Evolutionary conservation across 495 filamentous ascomycete genomes (phyloP), one percentile per base, ranked within the genome.

Genomic region (Aspergillus olivimuriae): DNA sequence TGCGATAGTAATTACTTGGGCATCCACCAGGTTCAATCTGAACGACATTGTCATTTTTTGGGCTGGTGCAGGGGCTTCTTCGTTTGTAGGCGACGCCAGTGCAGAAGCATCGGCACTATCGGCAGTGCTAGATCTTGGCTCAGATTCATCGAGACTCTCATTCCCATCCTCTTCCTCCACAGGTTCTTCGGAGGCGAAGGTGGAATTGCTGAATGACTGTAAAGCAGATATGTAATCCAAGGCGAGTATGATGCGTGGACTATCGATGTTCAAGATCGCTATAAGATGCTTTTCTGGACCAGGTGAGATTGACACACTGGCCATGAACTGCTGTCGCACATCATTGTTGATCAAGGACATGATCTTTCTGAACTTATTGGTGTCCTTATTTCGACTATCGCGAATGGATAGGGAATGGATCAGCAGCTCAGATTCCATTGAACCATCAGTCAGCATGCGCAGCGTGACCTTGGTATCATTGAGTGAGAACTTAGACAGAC

Each of bases 321-420:
- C 92, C 94, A 98, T 97, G 58, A 97, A 94, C 47, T 85, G 81
- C 66, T 97, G 92, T 56, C 94, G 86, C 8, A 92, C 89, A 39
- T 85, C 83, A 47, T 87, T 86, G 59, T 96, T 97, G 54, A 89
- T 86, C 50, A 94, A 81, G 17, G 91, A 90, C 92, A 98, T 97
- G 63, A 97, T 95, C 60, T 94, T 94, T 33, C 87, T 79, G 75
- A 91, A 98, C 61, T 95, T 95, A 63, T 95, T 97, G 6, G 81
- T 87, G 47, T 92, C 89, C 34, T 78, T 73, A 20, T 77, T 81
- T 37, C 92, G 82, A 48, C 85, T 96, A 57, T 98, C 92, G 35
- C 82, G 79, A 50, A 97, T 95, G 0, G 90, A 94, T 60, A 98
- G 94, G 0, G 92, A 92, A 46, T 95, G 85, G 19, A 97, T 87